A percentile compares a stretch with the other conserved stretches of the same genome.
Conservation (phyloP, 2,329 filamentous ascomycete genomes). For the Colletotrichum sp. region DNA sequence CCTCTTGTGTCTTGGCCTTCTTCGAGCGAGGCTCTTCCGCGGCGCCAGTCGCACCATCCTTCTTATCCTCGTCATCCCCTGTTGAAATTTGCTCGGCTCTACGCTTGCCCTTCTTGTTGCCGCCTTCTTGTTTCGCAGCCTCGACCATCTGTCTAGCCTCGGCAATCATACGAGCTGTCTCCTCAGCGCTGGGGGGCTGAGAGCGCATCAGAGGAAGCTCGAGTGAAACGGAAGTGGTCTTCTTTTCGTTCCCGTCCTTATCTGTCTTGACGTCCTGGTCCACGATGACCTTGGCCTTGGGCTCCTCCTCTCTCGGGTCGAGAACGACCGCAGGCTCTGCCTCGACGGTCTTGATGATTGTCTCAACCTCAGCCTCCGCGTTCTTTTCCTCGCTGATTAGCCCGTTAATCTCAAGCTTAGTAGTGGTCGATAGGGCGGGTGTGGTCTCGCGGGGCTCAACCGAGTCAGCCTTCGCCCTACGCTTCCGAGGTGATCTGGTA, state of each 20-base stretch:
- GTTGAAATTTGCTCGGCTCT: conserved; percentile 75
- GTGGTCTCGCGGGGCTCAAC: conserved; percentile 31
- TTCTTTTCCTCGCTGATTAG: conserved; percentile 28
- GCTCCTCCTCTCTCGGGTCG: conserved; percentile 59
- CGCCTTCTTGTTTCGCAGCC: conserved; percentile 53
- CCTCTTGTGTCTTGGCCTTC: conserved; percentile 74
- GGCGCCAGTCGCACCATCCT: conserved; percentile 40
- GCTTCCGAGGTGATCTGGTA: conserved; percentile 56
- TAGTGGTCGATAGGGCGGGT: conserved; percentile 9
- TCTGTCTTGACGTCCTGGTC: conserved; percentile 65
- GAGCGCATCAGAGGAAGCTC: conserved; percentile 68
- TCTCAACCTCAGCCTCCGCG: conserved; percentile 33
- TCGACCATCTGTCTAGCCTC: conserved; percentile 89
- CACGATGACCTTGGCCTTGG: conserved; percentile 71
- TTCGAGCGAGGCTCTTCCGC: conserved; percentile 64
- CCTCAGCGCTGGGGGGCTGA: conserved; percentile 75
- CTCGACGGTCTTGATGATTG: conserved; percentile 50
- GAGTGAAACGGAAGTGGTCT: conserved; percentile 74
- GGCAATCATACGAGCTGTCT: conserved; percentile 82
- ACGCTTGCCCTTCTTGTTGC: conserved; percentile 63
- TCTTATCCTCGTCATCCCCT: conserved; percentile 63
- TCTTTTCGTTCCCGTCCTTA: conserved; percentile 65
- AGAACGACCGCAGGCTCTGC: conserved; percentile 53
- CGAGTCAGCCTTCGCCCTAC: conserved; percentile 48
- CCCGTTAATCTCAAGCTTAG: conserved; percentile 33